phyloP scores from a whole-genome alignment of 768 basidiomycete genomes.

The Zangia roseola region DNA sequence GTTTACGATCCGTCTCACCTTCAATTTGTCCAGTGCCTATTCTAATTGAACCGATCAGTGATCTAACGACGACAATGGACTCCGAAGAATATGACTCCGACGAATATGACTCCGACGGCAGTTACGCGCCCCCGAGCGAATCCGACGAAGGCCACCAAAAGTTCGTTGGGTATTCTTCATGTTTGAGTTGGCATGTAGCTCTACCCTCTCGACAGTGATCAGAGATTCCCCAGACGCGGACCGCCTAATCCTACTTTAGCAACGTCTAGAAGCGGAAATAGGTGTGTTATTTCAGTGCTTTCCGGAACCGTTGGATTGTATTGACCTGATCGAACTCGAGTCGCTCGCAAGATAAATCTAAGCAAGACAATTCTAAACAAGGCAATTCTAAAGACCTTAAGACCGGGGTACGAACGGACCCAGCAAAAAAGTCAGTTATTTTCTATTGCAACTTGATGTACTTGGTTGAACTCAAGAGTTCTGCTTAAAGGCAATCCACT shows the following conservation, averaged over 20 bases:
- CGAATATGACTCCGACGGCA: neutral
- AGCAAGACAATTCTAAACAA: neutral
- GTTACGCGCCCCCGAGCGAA: neutral
- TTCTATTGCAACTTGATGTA: neutral
- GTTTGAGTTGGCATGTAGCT: neutral
- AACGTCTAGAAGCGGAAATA: neutral
- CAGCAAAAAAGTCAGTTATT: neutral
- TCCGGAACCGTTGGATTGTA: neutral
- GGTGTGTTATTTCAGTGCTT: neutral
- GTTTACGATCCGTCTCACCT: neutral
- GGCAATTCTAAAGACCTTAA: no score
- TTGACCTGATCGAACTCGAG: no score
- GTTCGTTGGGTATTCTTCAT: neutral
- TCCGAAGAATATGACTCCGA: neutral
- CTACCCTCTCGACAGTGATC: neutral
- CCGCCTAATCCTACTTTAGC: rapidly evolving
- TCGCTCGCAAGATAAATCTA: no score
- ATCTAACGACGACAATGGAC: neutral
- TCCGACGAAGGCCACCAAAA: no score
- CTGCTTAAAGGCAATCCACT: neutral
- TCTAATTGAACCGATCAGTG: constrained; percentile 4
- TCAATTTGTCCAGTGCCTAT: neutral
- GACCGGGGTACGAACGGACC: neutral
- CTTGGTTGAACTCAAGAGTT: neutral
- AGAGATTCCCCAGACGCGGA: constrained; percentile 13